These are phyloP conservation scores for Scenedesmus sp. DNA, from an alignment of 163 green algal genomes.

Conservation along the genomic window DNA sequence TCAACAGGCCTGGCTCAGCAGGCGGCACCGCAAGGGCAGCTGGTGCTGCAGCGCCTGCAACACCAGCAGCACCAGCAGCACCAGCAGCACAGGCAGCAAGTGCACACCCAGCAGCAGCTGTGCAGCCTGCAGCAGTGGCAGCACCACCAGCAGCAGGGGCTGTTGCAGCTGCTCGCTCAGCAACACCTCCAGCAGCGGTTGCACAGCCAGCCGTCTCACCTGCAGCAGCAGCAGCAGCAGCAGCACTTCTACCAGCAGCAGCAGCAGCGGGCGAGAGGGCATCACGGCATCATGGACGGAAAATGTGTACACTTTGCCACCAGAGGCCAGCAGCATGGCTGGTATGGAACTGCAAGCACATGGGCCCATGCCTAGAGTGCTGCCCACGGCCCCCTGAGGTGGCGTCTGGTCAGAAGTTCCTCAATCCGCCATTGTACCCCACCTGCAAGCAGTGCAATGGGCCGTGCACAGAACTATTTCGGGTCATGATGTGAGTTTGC, in stretches of 20 bases:
- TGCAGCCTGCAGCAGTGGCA: not conserved
- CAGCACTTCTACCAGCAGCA: not conserved
- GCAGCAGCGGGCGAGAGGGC: not conserved
- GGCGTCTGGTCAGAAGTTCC: not conserved
- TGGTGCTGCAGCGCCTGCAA: not conserved
- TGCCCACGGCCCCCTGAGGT: not conserved
- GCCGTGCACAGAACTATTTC: not conserved
- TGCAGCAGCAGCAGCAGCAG: not conserved
- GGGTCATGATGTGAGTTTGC: not conserved
- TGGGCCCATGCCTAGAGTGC: slow-evolving; percentile 24
- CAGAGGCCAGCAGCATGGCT: not conserved
- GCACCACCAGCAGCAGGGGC: not conserved
- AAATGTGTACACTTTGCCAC: not conserved
- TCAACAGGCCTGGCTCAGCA: slow-evolving; percentile 25
- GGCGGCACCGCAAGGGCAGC: not conserved
- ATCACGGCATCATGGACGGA: not conserved
- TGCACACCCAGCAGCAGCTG: not conserved
- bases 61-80: not conserved
- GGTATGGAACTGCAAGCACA: slow-evolving; percentile 18
- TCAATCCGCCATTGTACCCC: not conserved
- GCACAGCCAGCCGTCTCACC: not conserved
- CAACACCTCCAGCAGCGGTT: not conserved
- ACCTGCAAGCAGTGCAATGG: not conserved
- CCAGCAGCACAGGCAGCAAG: not conserved
- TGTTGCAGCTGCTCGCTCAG: not conserved